A percentile compares a stretch with the other conserved stretches of the same genome.
phyloP scores from a whole-genome alignment of 257 asterid species.

The Avicennia marina region DNA sequence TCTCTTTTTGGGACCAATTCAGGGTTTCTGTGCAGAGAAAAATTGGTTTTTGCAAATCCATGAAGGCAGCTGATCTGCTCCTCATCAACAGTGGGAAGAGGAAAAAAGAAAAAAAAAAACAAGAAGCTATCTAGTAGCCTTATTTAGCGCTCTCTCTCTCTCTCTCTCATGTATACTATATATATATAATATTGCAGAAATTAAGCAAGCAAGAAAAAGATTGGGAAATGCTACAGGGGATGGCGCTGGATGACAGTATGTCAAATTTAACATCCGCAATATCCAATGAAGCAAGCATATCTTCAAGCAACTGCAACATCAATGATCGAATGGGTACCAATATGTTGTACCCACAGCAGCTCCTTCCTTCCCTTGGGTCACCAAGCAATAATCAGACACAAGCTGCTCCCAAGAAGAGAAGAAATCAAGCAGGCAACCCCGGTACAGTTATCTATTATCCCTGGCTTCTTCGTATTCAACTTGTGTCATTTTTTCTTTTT shows the following conservation, averaged over 20 bases:
- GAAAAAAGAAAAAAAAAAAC: no score
- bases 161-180: neutral
- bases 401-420: slow-evolving; percentile 42
- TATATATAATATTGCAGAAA: neutral
- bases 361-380: slow-evolving; percentile 6
- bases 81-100: no score
- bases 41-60: neutral
- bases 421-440: slow-evolving; percentile 80
- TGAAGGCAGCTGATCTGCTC: slow-evolving; percentile 10
- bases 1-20: slow-evolving; percentile 20
- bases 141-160: neutral
- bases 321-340: slow-evolving; percentile 34
- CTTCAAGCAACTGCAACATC: slow-evolving; percentile 44
- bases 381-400: slow-evolving; percentile 23
- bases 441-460: slow-evolving; percentile 29
- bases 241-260: slow-evolving; percentile 42
- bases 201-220: neutral
- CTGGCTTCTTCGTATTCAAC: neutral
- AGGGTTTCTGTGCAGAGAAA: slow-evolving; percentile 33
- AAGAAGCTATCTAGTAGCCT: neutral
- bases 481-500: neutral
- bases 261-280: slow-evolving; percentile 66
- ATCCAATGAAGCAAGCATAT: slow-evolving; percentile 63
- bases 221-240: slow-evolving; percentile 26
- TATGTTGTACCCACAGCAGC: slow-evolving; percentile 8